Conservation (phyloP, 805 yeast genomes). For the Saturnispora hagleri region DNA sequence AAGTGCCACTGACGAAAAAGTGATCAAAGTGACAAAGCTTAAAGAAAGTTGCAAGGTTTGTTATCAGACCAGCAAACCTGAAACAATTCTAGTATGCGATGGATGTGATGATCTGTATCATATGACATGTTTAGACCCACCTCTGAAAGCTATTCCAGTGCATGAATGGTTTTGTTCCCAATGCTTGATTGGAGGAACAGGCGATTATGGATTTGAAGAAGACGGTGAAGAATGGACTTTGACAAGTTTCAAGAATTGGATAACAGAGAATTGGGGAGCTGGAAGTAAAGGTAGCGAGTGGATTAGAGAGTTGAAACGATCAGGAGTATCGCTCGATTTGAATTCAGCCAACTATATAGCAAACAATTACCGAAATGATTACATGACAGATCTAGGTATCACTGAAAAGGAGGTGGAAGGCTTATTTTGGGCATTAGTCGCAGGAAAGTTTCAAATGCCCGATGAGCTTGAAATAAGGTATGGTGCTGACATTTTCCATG, state of each 20-base stretch:
- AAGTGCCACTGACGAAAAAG: background rate
- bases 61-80: slow-evolving; percentile 35
- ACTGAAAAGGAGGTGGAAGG: slow-evolving; percentile 42
- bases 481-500: slow-evolving; percentile 79
- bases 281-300: background rate
- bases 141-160: slow-evolving; percentile 41
- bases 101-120: slow-evolving; percentile 70
- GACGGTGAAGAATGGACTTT: slow-evolving; percentile 38
- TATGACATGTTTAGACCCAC: slow-evolving; percentile 44
- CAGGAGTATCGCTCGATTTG: background rate
- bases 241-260: slow-evolving; percentile 45
- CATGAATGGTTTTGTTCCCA: slow-evolving; percentile 74
- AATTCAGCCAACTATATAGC: background rate
- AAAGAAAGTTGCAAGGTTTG: slow-evolving; percentile 32
- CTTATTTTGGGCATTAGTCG: slow-evolving; percentile 52
- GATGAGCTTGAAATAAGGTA: slow-evolving; percentile 50
- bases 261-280: background rate
- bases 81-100: slow-evolving; percentile 52
- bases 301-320: slow-evolving; percentile 1
- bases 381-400: background rate
- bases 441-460: slow-evolving; percentile 10
- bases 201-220: slow-evolving; percentile 73
- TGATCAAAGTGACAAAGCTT: slow-evolving; percentile 8
- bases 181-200: slow-evolving; percentile 58
- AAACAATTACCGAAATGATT: background rate